Conservation (phyloP, 768 basidiomycete genomes). For the Tremella mesenterica region DNA sequence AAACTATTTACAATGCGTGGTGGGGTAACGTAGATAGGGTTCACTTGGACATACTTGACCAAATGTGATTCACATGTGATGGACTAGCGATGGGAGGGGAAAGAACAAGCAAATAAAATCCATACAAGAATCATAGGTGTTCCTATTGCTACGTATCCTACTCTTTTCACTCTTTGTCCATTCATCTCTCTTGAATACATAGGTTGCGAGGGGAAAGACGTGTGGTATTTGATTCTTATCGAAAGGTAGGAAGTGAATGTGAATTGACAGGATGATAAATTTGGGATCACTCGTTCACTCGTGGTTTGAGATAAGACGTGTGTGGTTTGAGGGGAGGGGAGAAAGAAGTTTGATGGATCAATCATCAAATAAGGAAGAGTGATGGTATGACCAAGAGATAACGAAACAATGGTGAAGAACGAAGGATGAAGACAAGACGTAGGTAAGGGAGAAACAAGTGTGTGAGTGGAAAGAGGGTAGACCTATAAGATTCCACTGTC, state of each 20-base stretch:
- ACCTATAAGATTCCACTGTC: slow-evolving; percentile 68
- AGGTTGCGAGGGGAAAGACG: too few species aligned
- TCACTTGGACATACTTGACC: too few species aligned
- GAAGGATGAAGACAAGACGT: neutral
- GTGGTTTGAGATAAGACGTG: neutral
- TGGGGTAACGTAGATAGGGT: too few species aligned
- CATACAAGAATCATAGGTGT: too few species aligned
- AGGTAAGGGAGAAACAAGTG: neutral
- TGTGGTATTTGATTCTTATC: neutral
- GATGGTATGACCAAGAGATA: neutral
- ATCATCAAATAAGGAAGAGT: neutral
- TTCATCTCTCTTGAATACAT: too few species aligned
- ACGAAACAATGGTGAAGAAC: neutral
- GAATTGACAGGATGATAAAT: neutral
- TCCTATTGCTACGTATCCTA: too few species aligned
- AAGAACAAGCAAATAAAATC: too few species aligned
- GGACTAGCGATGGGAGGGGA: too few species aligned
- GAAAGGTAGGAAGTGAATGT: neutral
- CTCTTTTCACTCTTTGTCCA: too few species aligned
- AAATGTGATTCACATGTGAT: too few species aligned
- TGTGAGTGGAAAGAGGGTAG: too few species aligned
- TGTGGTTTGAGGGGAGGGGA: neutral
- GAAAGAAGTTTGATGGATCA: neutral
- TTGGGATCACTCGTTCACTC: neutral
- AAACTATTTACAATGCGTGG: too few species aligned